Evolutionary conservation across 352 stramenopile species (phyloP).

Genomic region (Aphanomyces cochlioides): DNA sequence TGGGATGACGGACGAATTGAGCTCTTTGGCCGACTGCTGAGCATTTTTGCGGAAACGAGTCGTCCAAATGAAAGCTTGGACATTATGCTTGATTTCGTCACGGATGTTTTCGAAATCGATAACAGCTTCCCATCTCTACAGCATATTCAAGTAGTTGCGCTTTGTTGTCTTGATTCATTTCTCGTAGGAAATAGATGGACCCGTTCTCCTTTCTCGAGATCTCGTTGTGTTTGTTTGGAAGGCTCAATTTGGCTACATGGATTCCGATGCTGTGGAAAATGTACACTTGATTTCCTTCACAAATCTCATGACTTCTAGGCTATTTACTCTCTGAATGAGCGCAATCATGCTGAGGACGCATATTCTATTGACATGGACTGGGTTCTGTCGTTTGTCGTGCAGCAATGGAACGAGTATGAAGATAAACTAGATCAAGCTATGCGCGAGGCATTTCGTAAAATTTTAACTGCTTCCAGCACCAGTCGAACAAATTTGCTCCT

Average conservation of each 20-base stretch:
- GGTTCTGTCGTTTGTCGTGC: constrained; percentile 11
- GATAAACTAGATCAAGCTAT: background rate
- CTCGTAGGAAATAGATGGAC: constrained; percentile 18
- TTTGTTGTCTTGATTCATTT: background rate
- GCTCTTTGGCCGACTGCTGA: constrained; percentile 54
- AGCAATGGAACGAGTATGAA: constrained; percentile 16
- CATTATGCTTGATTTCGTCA: constrained; percentile 52
- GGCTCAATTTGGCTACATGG: constrained; percentile 27
- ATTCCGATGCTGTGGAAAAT: constrained; percentile 3
- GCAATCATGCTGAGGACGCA: background rate
- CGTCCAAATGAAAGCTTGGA: constrained; percentile 43
- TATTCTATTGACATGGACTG: constrained; percentile 15
- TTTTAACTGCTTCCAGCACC: constrained; percentile 12
- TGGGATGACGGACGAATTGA: constrained; percentile 46
- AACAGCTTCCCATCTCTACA: constrained; percentile 15
- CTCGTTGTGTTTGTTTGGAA: constrained; percentile 21
- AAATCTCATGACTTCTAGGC: background rate
- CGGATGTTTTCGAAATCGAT: constrained; percentile 65
- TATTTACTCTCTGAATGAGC: constrained; percentile 14
- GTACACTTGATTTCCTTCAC: background rate
- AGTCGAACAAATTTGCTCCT: constrained; percentile 21
- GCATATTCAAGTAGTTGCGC: constrained; percentile 11
- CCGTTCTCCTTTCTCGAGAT: constrained; percentile 5
- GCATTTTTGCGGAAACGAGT: constrained; percentile 53
- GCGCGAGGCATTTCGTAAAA: constrained; percentile 9